Percentiles rank a stretch among this genome's conserved stretches.
Conservation (phyloP, 225 moss, liverwort and hornwort genomes). For the Bryoerythrophyllum caledonicum region DNA sequence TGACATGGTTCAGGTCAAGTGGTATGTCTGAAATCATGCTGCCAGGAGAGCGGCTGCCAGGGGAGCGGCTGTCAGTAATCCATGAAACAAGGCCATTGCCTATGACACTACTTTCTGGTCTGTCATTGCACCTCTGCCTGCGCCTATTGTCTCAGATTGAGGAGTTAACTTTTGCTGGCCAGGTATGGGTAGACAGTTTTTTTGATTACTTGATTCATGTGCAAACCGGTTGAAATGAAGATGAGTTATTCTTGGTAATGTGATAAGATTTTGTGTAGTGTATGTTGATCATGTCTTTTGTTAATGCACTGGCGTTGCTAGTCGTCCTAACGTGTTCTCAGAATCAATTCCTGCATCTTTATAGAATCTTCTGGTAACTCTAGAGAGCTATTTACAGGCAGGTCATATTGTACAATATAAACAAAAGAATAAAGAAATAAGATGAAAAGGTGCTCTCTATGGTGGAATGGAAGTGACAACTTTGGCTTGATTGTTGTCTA, state of each 20-base stretch:
- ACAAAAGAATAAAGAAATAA: background rate
- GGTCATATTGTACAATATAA: background rate
- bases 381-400: background rate
- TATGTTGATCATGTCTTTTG: constrained; percentile 12
- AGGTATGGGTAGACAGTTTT: constrained; percentile 45
- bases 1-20: constrained; percentile 92
- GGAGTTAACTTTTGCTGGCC: constrained; percentile 79
- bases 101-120: constrained; percentile 81
- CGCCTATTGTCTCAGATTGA: constrained; percentile 83
- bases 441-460: constrained; percentile 1
- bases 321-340: background rate
- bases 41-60: constrained; percentile 69
- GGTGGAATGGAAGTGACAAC: constrained; percentile 16
- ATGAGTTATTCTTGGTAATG: background rate
- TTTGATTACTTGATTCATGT: background rate
- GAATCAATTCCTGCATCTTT: background rate
- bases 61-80: constrained; percentile 70
- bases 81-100: constrained; percentile 91
- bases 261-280: constrained; percentile 10
- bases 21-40: constrained; percentile 68
- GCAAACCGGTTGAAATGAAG: constrained; percentile 19
- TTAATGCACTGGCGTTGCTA: constrained; percentile 10
- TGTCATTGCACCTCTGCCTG: constrained; percentile 89
- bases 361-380: background rate
- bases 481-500: constrained; percentile 23